phyloP scores from a whole-genome alignment of 352 stramenopile genomes.

The Globisporangium ultimum region DNA sequence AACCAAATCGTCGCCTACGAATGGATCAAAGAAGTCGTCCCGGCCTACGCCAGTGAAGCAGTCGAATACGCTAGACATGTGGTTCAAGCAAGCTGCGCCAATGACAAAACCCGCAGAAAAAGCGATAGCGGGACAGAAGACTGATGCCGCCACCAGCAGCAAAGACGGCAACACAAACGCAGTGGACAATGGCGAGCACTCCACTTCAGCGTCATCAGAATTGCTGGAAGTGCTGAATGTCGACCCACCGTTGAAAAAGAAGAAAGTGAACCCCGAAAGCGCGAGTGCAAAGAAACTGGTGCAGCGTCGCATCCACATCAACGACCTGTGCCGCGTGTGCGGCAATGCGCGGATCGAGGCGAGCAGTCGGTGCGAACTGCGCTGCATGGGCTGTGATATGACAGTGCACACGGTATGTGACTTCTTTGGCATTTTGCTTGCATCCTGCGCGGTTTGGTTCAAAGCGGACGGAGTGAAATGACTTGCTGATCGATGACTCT shows the following conservation, averaged over 20 bases:
- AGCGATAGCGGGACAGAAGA: conserved; percentile 3
- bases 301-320: conserved; percentile 70
- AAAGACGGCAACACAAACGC: not conserved
- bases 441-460: not conserved
- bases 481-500: not conserved
- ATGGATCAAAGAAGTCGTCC: conserved; percentile 9
- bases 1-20: not conserved
- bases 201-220: not conserved
- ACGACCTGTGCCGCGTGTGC: conserved; percentile 64
- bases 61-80: conserved; percentile 52
- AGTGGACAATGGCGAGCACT: not conserved
- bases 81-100: conserved; percentile 41
- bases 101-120: conserved; percentile 14
- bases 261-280: conserved; percentile 4
- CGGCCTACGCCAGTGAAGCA: conserved; percentile 20
- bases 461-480: not conserved
- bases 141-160: not conserved
- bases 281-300: conserved; percentile 42
- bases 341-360: conserved; percentile 49
- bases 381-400: conserved; percentile 61
- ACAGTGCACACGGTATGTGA: conserved; percentile 56
- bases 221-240: not conserved
- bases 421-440: not conserved
- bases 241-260: conserved; percentile 16
- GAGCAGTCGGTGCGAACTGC: conserved; percentile 48